Base-by-base conservation (phyloP, 257 asterid species). In the Jasminum sambac region DNA sequence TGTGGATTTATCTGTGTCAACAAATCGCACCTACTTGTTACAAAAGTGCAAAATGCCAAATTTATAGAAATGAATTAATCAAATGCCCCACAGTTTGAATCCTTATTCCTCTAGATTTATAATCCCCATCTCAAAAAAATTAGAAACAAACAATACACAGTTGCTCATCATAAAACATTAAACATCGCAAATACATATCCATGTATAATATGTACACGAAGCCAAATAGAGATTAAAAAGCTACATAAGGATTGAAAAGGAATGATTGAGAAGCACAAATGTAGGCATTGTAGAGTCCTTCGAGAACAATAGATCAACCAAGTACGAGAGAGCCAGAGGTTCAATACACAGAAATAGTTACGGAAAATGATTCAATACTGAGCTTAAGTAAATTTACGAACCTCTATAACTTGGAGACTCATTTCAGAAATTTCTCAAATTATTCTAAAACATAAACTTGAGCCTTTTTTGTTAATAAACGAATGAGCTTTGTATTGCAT, bases 1-100 rank as follows among this genome's bases (percentile, higher is more conserved):
- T 11, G 84, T 68, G 3, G 98, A 89, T 77, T 90, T 89, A 77
- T 95, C 98, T 80, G 98, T 95, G 81, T 67, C 68, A 79, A 76
- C 37, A 61, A 69, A 84, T 59, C 72, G 69, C 65, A 39, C 26
- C 55, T 30, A 67, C 48, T 60, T 16, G 40, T 48, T 36, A 50
- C 59, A 21, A 23, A 23, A 9, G 16, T 17, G 11, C 19, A 25
- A 55, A 55, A 55, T 55, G 2, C 14, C 13, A 13, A 13, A 52
- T 52, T 52, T 11, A 52, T 26, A 55, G 11, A 55, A 55, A 55
- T 10, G 62, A 23, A 55, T 8, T 23, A 26, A 55, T 55, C 34
- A 19, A 55, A 55, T 12, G 62, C 34, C 30, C 12, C 10, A 11
- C 16, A 21, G 10, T 2, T 2, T 23, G 5, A 19, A 55, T 55